phyloP scores from a whole-genome alignment of 148 eudicot species.

The Camellia lanceoleosa region DNA sequence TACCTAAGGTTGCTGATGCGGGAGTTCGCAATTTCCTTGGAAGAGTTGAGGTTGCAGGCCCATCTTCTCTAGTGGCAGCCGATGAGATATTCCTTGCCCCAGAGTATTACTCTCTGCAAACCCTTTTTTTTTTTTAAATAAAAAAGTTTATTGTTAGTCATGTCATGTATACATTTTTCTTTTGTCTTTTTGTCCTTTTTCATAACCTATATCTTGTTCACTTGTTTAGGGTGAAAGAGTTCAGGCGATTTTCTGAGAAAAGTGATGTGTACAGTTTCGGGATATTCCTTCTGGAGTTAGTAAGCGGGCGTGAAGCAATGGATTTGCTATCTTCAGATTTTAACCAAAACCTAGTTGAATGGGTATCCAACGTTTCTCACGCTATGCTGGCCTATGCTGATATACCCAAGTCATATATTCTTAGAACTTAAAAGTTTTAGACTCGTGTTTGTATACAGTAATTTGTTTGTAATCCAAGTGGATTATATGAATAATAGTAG shows the following conservation, averaged over 20 bases:
- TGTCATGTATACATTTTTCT: background rate
- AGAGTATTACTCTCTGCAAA: constrained; percentile 49
- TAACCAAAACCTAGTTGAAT: constrained; percentile 60
- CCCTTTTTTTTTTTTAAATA: background rate
- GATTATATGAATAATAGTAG: no score
- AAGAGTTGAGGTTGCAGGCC: constrained; percentile 62
- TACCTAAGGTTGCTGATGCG: constrained; percentile 94
- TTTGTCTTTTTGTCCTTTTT: background rate
- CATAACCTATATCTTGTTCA: constrained; percentile 12
- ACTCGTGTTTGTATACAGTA: no score
- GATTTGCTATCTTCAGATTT: constrained; percentile 48
- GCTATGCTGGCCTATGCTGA: background rate
- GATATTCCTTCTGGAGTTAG: constrained; percentile 79
- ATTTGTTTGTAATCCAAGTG: no score
- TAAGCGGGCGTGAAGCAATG: constrained; percentile 73
- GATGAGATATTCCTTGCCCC: constrained; percentile 87
- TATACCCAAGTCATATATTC: background rate
- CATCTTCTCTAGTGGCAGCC: constrained; percentile 66
- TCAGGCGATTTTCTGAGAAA: constrained; percentile 80
- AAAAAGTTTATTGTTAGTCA: background rate
- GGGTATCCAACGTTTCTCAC: constrained; percentile 44
- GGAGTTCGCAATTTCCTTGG: constrained; percentile 85
- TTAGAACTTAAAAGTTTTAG: background rate
- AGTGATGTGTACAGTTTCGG: constrained; percentile 87
- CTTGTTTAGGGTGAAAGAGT: constrained; percentile 71